These are phyloP conservation scores for Fusarium compactum DNA, from an alignment of 2,329 filamentous ascomycete genomes.

Conservation along the genomic window DNA sequence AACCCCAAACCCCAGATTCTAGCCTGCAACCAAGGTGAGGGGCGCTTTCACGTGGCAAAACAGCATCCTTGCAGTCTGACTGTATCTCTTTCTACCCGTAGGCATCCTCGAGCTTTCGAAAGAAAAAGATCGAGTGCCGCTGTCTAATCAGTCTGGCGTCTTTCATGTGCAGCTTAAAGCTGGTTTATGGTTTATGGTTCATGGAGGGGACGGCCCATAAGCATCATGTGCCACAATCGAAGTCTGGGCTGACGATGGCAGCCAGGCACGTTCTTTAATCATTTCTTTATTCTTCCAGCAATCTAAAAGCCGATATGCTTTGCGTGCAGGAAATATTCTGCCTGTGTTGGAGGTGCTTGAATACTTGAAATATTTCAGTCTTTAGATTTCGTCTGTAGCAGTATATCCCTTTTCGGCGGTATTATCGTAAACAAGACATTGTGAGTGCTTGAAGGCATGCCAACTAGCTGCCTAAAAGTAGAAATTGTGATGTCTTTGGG, in stretches of 20 bases:
- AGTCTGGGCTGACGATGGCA: constrained; percentile 21
- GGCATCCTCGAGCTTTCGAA: constrained; percentile 1
- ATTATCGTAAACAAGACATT: neutral
- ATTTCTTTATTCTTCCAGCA: neutral
- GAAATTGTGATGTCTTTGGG: constrained; percentile 4
- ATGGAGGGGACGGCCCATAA: constrained; percentile 17
- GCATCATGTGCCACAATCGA: constrained; percentile 34
- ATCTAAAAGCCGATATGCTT: neutral
- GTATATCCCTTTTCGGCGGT: neutral
- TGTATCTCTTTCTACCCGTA: constrained; percentile 10
- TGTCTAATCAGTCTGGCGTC: constrained; percentile 18
- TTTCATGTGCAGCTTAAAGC: constrained; percentile 31
- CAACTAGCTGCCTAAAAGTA: neutral
- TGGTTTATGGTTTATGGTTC: constrained; percentile 16
- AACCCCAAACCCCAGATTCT: constrained; percentile 28
- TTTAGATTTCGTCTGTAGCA: neutral
- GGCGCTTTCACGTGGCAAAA: constrained; percentile 24
- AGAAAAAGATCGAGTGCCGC: constrained; percentile 19
- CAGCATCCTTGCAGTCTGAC: constrained; percentile 6
- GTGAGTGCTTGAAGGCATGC: neutral
- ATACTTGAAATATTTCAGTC: neutral
- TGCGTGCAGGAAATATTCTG: neutral
- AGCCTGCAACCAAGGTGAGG: constrained; percentile 24
- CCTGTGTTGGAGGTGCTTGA: neutral
- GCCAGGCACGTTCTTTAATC: neutral